Percentiles rank a stretch among this genome's conserved stretches.
These are phyloP conservation scores for Aspergillus tubingensis DNA, from an alignment of 2,329 filamentous ascomycete genomes.

Conservation along the genomic window DNA sequence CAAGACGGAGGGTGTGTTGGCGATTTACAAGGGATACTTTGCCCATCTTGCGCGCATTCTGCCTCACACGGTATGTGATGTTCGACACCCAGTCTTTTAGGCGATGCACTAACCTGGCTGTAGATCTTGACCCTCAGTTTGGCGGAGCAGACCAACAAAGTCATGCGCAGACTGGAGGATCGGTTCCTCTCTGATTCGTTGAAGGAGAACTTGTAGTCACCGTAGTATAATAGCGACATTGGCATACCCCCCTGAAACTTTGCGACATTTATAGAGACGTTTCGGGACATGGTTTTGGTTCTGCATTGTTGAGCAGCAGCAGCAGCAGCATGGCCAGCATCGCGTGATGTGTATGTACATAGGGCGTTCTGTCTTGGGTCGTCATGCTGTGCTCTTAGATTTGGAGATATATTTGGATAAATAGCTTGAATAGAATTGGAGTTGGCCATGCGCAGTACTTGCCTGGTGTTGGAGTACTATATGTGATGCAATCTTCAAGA, in stretches of 20 bases:
- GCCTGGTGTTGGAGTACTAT: neutral
- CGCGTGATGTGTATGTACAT: slow-evolving; percentile 20
- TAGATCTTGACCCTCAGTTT: slow-evolving; percentile 85
- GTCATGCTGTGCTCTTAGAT: slow-evolving; percentile 14
- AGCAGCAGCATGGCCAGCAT: neutral
- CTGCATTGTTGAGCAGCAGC: neutral
- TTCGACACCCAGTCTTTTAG: neutral
- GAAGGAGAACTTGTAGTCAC: slow-evolving; percentile 49
- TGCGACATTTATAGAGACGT: slow-evolving; percentile 2
- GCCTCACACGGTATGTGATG: slow-evolving; percentile 72
- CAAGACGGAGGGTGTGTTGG: slow-evolving; percentile 83
- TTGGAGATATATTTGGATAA: slow-evolving; percentile 17
- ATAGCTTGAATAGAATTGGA: slow-evolving; percentile 7
- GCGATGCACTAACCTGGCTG: slow-evolving; percentile 23
- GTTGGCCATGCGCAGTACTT: neutral
- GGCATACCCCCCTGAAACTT: neutral
- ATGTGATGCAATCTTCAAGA: neutral
- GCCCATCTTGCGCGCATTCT: slow-evolving; percentile 92
- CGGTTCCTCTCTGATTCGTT: slow-evolving; percentile 52
- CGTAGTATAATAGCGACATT: neutral
- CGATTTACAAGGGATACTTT: slow-evolving; percentile 97
- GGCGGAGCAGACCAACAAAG: slow-evolving; percentile 95
- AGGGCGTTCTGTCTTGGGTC: slow-evolving; percentile 22
- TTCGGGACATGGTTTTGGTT: neutral
- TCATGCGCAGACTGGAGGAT: slow-evolving; percentile 77